These are phyloP conservation scores for Cercospora canescens DNA, from an alignment of 2,329 filamentous ascomycete species.

Conservation along the genomic window DNA sequence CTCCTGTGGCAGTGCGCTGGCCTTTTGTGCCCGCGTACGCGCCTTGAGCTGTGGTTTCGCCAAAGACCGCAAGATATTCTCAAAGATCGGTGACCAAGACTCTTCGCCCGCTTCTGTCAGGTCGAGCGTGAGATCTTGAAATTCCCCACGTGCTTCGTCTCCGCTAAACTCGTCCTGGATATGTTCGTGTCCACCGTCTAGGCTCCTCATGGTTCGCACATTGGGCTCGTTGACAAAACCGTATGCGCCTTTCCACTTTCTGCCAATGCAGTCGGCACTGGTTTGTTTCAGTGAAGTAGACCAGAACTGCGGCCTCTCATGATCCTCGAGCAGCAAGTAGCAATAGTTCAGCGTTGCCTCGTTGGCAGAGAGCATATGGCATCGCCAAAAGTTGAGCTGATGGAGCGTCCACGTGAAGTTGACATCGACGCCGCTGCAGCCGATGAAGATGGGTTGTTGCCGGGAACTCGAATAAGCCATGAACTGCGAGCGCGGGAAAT, in stretches of 20 bases:
- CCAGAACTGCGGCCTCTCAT: slow-evolving; percentile 44
- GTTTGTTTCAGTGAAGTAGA: slow-evolving; percentile 16
- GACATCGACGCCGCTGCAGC: slow-evolving; percentile 38
- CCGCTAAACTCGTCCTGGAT: slow-evolving; percentile 37
- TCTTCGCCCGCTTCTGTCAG: slow-evolving; percentile 24
- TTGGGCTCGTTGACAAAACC: slow-evolving; percentile 37
- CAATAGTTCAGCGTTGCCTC: slow-evolving; percentile 40
- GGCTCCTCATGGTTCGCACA: not conserved
- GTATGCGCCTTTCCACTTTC: slow-evolving; percentile 54
- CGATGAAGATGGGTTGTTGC: slow-evolving; percentile 43
- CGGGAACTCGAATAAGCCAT: slow-evolving; percentile 43
- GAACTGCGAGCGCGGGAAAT: slow-evolving; percentile 48
- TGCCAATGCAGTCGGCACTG: slow-evolving; percentile 39
- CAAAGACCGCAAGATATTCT: slow-evolving; percentile 41
- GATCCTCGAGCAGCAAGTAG: slow-evolving; percentile 38
- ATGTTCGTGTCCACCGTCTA: slow-evolving; percentile 1
- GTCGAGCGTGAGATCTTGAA: slow-evolving; percentile 34
- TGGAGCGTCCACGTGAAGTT: slow-evolving; percentile 51
- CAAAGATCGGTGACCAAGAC: slow-evolving; percentile 43
- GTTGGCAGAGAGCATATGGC: slow-evolving; percentile 46
- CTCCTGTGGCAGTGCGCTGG: slow-evolving; percentile 6
- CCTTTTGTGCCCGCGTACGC: slow-evolving; percentile 37
- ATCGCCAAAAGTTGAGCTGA: slow-evolving; percentile 55
- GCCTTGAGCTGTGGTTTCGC: slow-evolving; percentile 22
- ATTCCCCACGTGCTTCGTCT: slow-evolving; percentile 30